Conservation (phyloP, 2,329 filamentous ascomycete species). For the Aspergillus spinulosporus region DNA sequence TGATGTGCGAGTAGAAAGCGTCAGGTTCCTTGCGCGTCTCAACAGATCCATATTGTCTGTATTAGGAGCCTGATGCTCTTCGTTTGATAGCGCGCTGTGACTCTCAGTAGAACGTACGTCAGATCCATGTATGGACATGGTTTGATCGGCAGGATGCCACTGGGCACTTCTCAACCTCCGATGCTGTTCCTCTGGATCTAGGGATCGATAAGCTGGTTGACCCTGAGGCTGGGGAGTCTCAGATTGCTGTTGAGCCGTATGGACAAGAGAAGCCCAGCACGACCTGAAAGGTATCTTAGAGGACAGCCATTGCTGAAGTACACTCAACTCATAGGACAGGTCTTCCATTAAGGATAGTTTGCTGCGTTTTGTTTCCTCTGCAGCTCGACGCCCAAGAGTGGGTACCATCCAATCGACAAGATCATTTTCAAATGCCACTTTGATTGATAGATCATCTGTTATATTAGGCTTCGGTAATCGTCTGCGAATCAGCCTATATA, state of each 20-base stretch:
- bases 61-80: conserved; percentile 41
- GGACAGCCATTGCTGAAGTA: conserved; percentile 35
- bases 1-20: conserved; percentile 19
- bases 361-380: conserved; percentile 40
- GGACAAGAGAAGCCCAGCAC: conserved; percentile 18
- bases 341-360: conserved; percentile 40
- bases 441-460: conserved; percentile 44
- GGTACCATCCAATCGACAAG: conserved; percentile 47
- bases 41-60: conserved; percentile 37
- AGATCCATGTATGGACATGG: conserved; percentile 16
- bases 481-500: conserved; percentile 43
- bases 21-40: conserved; percentile 24
- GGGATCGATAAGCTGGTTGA: conserved; percentile 16
- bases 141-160: conserved; percentile 16
- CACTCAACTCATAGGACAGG: conserved; percentile 37
- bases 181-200: conserved; percentile 20
- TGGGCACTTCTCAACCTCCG: conserved; percentile 18
- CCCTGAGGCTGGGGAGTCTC: conserved; percentile 34
- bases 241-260: conserved; percentile 19
- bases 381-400: conserved; percentile 40
- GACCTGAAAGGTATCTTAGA: conserved; percentile 31
- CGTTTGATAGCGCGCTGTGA: conserved; percentile 29
- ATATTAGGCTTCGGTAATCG: conserved; percentile 42
- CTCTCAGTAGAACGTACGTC: conserved; percentile 22
- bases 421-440: conserved; percentile 45